These are phyloP conservation scores for Cicer yamashitae DNA, from an alignment of 306 rosid genomes.

Conservation along the genomic window DNA sequence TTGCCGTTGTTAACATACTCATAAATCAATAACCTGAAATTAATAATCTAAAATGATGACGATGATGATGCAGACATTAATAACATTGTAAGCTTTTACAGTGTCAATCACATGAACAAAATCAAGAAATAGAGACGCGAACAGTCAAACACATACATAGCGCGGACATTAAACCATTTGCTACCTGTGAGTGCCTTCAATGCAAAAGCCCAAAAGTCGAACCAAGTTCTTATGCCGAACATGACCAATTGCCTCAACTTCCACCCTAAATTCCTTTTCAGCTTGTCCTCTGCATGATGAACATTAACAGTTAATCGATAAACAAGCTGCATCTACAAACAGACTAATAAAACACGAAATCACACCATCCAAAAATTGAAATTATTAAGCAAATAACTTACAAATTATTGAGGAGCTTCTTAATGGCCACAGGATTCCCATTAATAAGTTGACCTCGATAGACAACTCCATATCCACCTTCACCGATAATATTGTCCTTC, in stretches of 20 bases:
- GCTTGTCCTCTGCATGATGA: slow-evolving; percentile 77
- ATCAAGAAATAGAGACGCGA: slow-evolving; percentile 13
- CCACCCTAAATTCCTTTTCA: slow-evolving; percentile 59
- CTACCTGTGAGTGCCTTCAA: slow-evolving; percentile 89
- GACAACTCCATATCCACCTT: slow-evolving; percentile 79
- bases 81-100: neutral
- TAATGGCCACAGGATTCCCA: slow-evolving; percentile 75
- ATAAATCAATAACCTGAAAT: slow-evolving; percentile 73
- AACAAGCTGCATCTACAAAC: neutral
- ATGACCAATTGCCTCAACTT: slow-evolving; percentile 92
- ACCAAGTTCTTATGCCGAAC: slow-evolving; percentile 89
- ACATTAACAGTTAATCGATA: slow-evolving; percentile 16
- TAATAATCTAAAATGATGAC: slow-evolving; percentile 1
- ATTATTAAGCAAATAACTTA: slow-evolving; percentile 42
- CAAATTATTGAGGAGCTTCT: slow-evolving; percentile 86
- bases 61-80: slow-evolving; percentile 1
- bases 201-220: slow-evolving; percentile 80
- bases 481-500: slow-evolving; percentile 57
- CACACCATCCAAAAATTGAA: neutral
- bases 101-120: slow-evolving; percentile 9
- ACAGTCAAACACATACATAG: slow-evolving; percentile 7
- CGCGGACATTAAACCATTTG: neutral
- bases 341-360: slow-evolving; percentile 4
- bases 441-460: slow-evolving; percentile 75
- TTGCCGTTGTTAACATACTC: slow-evolving; percentile 61